phyloP scores from a whole-genome alignment of 1,284 basidiomycete species.

The Termitomyces sp. region DNA sequence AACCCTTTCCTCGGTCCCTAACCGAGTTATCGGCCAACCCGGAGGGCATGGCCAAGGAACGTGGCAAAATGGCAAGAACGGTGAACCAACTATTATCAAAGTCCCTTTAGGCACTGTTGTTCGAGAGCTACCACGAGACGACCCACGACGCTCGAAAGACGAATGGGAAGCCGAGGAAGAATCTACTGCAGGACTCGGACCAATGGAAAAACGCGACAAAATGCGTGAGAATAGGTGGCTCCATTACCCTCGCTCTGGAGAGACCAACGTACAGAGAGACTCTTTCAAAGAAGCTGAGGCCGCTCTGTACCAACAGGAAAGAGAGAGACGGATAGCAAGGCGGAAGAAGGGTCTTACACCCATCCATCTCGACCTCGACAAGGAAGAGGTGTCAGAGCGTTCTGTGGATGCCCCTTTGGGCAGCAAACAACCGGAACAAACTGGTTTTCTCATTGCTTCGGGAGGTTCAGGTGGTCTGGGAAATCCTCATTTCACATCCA shows the following conservation, averaged over 20 bases:
- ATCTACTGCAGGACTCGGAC: constrained; percentile 43
- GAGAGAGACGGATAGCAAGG: constrained; percentile 46
- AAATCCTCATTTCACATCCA: constrained; percentile 80
- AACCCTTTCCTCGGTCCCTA: constrained; percentile 68
- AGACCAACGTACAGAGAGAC: constrained; percentile 59
- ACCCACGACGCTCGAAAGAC: constrained; percentile 55
- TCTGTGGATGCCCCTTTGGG: constrained; percentile 64
- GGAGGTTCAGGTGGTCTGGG: constrained; percentile 88
- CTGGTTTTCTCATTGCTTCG: constrained; percentile 68
- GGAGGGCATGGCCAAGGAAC: constrained; percentile 77
- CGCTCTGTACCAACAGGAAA: constrained; percentile 57
- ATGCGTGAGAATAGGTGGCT: constrained; percentile 72
- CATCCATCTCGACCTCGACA: constrained; percentile 58
- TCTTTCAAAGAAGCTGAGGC: constrained; percentile 74
- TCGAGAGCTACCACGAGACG: constrained; percentile 62
- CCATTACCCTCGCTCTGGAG: constrained; percentile 69
- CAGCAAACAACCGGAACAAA: constrained; percentile 49
- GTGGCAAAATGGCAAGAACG: constrained; percentile 79
- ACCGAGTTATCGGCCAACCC: constrained; percentile 59
- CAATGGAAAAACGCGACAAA: constrained; percentile 45
- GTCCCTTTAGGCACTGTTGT: constrained; percentile 91
- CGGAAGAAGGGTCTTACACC: constrained; percentile 40
- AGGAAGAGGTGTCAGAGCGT: constrained; percentile 38
- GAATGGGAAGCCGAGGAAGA: constrained; percentile 68
- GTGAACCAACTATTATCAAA: constrained; percentile 64